Conservation (phyloP, 306 rosid genomes). For the Vigna nakashimae region DNA sequence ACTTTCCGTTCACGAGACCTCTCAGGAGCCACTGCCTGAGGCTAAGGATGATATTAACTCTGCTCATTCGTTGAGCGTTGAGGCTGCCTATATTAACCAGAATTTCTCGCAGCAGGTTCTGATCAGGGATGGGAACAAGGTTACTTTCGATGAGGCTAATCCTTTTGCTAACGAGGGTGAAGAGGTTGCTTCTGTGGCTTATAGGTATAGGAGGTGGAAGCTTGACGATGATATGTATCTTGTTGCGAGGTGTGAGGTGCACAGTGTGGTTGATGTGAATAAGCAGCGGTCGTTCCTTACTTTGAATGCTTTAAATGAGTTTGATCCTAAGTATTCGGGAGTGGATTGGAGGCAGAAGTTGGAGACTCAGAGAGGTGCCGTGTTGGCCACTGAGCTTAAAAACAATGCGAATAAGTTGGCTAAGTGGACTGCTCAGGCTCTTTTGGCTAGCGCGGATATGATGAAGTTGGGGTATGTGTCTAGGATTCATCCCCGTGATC, state of each 20-base stretch:
- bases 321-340: conserved; percentile 90
- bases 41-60: conserved; percentile 95
- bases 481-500: conserved; percentile 95
- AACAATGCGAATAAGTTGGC: conserved; percentile 95
- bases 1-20: conserved; percentile 90
- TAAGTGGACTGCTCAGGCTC: conserved; percentile 95
- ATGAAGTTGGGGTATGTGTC: conserved; percentile 97
- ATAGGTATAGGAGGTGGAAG: conserved; percentile 91
- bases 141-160: conserved; percentile 81
- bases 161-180: conserved; percentile 96
- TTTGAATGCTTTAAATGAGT: conserved; percentile 87
- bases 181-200: conserved; percentile 90
- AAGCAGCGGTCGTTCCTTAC: conserved; percentile 90
- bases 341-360: conserved; percentile 96
- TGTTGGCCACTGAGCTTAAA: conserved; percentile 95
- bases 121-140: conserved; percentile 79
- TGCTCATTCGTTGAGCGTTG: conserved; percentile 74
- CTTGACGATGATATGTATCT: conserved; percentile 83
- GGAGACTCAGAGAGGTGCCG: conserved; percentile 98
- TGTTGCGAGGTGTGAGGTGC: conserved; percentile 91
- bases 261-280: conserved; percentile 86
- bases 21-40: conserved; percentile 94
- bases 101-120: conserved; percentile 91
- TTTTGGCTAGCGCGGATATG: conserved; percentile 83
- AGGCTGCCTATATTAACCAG: conserved; percentile 92